These are phyloP conservation scores for Stellera chamaejasme DNA, from an alignment of 345 rosid genomes.

Conservation along the genomic window DNA sequence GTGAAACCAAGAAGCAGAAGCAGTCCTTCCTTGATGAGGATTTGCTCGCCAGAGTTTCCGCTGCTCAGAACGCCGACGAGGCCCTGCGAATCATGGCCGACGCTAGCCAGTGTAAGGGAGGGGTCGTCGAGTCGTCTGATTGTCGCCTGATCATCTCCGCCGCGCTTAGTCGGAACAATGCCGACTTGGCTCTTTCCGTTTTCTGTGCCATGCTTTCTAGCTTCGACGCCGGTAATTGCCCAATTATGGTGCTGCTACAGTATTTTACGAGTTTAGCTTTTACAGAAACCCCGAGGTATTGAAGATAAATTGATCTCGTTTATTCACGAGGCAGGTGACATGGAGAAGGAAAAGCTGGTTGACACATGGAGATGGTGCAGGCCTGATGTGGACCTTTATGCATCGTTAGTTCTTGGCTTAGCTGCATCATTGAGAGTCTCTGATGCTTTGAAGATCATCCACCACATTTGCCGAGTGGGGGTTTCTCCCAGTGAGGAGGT, in stretches of 20 bases:
- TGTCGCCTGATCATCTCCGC: slow-evolving; percentile 51
- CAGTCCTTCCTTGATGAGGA: slow-evolving; percentile 31
- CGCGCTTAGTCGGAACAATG: slow-evolving; percentile 62
- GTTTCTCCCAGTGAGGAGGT: slow-evolving; percentile 88
- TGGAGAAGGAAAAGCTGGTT: slow-evolving; percentile 40
- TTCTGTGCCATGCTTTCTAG: slow-evolving; percentile 87
- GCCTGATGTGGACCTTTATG: slow-evolving; percentile 63
- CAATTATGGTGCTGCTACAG: neutral
- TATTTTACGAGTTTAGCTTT: too few species aligned
- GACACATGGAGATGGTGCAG: slow-evolving; percentile 89
- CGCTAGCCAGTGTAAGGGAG: slow-evolving; percentile 21
- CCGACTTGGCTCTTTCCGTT: slow-evolving; percentile 69
- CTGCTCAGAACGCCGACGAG: slow-evolving; percentile 55
- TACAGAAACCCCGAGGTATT: too few species aligned
- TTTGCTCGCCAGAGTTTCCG: slow-evolving; percentile 35
- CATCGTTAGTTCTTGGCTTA: slow-evolving; percentile 54
- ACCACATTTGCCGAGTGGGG: slow-evolving; percentile 72
- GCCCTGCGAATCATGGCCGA: slow-evolving; percentile 44
- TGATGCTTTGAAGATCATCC: slow-evolving; percentile 66
- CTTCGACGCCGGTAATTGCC: slow-evolving; percentile 55
- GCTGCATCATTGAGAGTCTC: slow-evolving; percentile 75
- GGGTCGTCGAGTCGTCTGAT: slow-evolving; percentile 38
- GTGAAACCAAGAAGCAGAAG: slow-evolving; percentile 21
- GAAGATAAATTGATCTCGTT: neutral
- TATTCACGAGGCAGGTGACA: slow-evolving; percentile 26